phyloP scores from a whole-genome alignment of 495 filamentous ascomycete genomes.

The Hypoxylon intermedium region DNA sequence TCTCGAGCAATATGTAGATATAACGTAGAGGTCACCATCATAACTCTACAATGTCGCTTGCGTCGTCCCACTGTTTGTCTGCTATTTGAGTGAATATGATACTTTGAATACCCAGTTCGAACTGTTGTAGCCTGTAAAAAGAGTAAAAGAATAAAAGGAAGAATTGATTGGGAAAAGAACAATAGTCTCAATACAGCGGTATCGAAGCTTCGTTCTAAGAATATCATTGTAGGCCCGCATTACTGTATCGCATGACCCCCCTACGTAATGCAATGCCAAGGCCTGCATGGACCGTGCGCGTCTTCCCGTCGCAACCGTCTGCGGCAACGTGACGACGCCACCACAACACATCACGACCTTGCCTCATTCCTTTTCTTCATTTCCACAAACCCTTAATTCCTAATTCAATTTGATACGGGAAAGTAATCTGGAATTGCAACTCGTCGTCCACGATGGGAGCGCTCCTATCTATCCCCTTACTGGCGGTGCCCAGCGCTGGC shows the following conservation, averaged over 20 bases:
- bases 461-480: conserved; percentile 83
- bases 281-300: conserved; percentile 10
- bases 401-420: background rate
- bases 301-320: conserved; percentile 15
- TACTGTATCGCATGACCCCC: conserved; percentile 12
- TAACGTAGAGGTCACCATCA: too few relatives aligned
- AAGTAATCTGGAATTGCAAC: background rate
- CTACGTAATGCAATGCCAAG: conserved; percentile 26
- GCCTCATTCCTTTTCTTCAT: background rate
- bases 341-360: conserved; percentile 12
- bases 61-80: background rate
- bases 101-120: too few relatives aligned
- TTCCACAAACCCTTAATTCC: conserved; percentile 1
- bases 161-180: too few relatives aligned
- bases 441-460: conserved; percentile 75
- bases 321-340: conserved; percentile 16
- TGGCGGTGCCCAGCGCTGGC: conserved; percentile 85
- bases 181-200: conserved; percentile 5
- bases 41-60: background rate
- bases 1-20: background rate
- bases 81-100: background rate
- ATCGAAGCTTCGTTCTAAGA: too few relatives aligned
- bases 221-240: too few relatives aligned
- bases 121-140: too few relatives aligned
- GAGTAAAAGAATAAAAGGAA: too few relatives aligned